phyloP scores from a whole-genome alignment of 768 basidiomycete species.

The Lanmaoa rubissima region DNA sequence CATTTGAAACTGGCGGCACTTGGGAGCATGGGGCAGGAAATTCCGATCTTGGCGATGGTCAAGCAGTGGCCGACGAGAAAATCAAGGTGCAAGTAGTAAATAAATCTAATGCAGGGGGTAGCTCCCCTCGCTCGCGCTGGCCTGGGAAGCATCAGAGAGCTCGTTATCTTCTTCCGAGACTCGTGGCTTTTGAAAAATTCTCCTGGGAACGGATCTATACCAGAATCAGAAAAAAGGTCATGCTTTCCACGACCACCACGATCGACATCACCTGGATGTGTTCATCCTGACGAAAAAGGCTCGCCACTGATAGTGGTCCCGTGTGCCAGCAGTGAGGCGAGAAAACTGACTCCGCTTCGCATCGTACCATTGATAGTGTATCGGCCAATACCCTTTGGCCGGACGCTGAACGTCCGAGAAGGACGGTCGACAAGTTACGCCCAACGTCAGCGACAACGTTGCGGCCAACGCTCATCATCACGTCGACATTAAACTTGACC shows the following conservation, averaged over 20 bases:
- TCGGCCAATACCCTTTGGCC: slow-evolving; percentile 17
- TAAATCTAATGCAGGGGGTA: neutral
- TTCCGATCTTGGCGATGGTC: slow-evolving; percentile 2
- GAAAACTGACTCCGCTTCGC: neutral
- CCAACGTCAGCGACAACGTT: slow-evolving; percentile 11
- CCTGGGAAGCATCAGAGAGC: neutral
- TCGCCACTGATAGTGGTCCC: neutral
- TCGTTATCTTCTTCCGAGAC: neutral
- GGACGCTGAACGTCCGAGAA: slow-evolving; percentile 9
- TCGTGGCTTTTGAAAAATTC: slow-evolving; percentile 5
- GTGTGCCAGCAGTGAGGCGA: slow-evolving; percentile 7
- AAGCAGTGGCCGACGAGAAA: neutral
- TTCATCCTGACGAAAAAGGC: neutral
- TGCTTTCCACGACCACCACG: slow-evolving; percentile 8
- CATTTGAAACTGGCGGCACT: slow-evolving; percentile 13
- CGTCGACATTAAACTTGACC: neutral
- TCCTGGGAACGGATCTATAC: slow-evolving; percentile 17
- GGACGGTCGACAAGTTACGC: slow-evolving; percentile 10
- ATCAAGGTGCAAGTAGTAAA: neutral
- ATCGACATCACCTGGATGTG: slow-evolving; percentile 8
- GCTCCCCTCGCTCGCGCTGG: neutral
- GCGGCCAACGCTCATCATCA: slow-evolving; percentile 6
- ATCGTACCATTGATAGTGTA: slow-evolving; percentile 15
- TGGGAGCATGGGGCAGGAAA: neutral
- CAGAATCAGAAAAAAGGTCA: neutral